phyloP scores from a whole-genome alignment of 345 rosid genomes.

The Sisymbrium altissimum region DNA sequence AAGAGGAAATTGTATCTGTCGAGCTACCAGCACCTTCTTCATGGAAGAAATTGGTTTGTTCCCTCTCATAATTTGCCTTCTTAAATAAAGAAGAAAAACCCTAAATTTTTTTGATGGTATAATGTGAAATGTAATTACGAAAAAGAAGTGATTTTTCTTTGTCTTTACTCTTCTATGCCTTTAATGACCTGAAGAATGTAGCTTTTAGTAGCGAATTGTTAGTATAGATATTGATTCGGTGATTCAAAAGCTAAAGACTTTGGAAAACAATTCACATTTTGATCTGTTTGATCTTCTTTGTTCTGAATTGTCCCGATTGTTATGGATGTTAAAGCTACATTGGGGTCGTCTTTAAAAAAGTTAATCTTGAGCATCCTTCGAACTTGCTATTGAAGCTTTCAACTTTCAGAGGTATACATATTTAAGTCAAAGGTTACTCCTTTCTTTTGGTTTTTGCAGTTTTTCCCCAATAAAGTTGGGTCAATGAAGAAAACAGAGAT shows the following conservation, averaged over 20 bases:
- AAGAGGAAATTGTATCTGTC: slow-evolving; percentile 53
- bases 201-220: not conserved
- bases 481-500: slow-evolving; percentile 62
- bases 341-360: not conserved
- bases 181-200: not conserved
- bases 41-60: slow-evolving; percentile 74
- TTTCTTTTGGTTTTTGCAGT: slow-evolving; percentile 34
- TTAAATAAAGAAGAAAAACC: not conserved
- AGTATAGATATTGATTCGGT: not conserved
- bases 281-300: not conserved
- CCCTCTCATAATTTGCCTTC: not conserved
- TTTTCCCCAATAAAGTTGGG: slow-evolving; percentile 50
- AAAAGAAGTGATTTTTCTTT: not conserved
- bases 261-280: not conserved
- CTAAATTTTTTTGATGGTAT: not conserved
- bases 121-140: not conserved
- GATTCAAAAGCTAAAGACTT: not conserved
- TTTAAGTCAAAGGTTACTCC: not conserved
- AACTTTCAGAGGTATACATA: not conserved
- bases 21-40: slow-evolving; percentile 79
- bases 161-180: not conserved
- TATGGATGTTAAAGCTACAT: not conserved
- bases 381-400: not conserved
- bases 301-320: not conserved
- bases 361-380: not conserved